Evolutionary conservation across 306 rosid species (phyloP).

Genomic region (Ceratonia siliqua): DNA sequence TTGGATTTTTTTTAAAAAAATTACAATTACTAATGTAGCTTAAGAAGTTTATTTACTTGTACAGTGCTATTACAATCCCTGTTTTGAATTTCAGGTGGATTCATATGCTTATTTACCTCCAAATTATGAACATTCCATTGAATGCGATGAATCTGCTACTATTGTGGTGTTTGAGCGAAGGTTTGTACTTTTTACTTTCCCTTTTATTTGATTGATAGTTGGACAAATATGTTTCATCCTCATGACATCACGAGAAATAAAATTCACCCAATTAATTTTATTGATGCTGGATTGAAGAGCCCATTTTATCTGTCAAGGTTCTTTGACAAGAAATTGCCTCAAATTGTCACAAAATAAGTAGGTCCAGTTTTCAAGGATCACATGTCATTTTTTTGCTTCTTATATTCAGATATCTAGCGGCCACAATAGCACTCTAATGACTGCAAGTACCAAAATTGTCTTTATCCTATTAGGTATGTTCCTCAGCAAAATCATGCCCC

Average conservation of each 20-base stretch:
- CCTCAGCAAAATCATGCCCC: constrained; percentile 52
- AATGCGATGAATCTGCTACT: constrained; percentile 60
- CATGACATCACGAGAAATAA: constrained; percentile 22
- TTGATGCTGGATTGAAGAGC: constrained; percentile 15
- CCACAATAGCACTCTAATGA: constrained; percentile 25
- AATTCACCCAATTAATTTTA: constrained; percentile 28
- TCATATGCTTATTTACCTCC: constrained; percentile 88
- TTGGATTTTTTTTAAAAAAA: background rate
- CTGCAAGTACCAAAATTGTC: constrained; percentile 27
- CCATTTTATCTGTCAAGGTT: constrained; percentile 31
- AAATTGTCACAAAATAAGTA: constrained; percentile 1
- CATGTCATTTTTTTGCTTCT: constrained; percentile 19
- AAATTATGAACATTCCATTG: constrained; percentile 65
- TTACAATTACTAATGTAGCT: background rate
- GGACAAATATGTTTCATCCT: background rate
- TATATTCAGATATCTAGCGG: constrained; percentile 12
- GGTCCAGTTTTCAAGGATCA: constrained; percentile 21
- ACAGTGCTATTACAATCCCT: background rate
- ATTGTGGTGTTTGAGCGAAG: constrained; percentile 84
- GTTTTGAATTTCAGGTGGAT: constrained; percentile 65
- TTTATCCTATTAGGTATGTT: constrained; percentile 50
- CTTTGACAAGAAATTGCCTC: constrained; percentile 2
- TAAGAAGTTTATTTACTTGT: background rate
- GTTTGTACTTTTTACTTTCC: constrained; percentile 45
- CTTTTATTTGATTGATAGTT: constrained; percentile 23